Evolutionary conservation across 2,329 filamentous ascomycete species (phyloP).

Genomic region (Coleophoma eucalyptorum): DNA sequence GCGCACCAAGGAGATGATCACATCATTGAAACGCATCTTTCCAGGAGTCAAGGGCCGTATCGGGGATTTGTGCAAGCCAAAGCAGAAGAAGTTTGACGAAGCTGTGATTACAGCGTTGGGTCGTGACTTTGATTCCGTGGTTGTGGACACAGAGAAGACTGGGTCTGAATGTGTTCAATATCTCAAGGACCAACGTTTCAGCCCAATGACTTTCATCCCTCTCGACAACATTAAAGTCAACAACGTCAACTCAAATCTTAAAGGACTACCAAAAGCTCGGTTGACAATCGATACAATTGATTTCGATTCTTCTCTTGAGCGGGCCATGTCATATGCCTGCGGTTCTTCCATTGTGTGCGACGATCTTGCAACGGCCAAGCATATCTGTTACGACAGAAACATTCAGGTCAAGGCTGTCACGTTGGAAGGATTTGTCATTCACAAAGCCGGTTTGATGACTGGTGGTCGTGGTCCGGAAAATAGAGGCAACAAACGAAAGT

Average conservation of each 20-base stretch:
- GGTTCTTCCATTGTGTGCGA: constrained; percentile 95
- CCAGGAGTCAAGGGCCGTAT: constrained; percentile 88
- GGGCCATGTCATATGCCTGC: constrained; percentile 92
- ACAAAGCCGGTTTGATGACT: constrained; percentile 95
- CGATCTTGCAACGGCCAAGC: constrained; percentile 77
- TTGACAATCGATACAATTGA: constrained; percentile 95
- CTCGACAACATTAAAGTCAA: constrained; percentile 97
- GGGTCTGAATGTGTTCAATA: constrained; percentile 93
- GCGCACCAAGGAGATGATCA: constrained; percentile 77
- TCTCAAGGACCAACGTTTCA: constrained; percentile 82
- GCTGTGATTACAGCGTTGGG: constrained; percentile 91
- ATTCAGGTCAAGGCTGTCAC: constrained; percentile 94
- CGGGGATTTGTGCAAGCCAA: constrained; percentile 88
- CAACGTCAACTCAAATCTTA: constrained; percentile 83
- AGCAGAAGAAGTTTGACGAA: constrained; percentile 94
- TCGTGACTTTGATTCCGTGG: constrained; percentile 87
- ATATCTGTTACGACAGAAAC: constrained; percentile 78
- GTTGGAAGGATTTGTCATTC: constrained; percentile 91
- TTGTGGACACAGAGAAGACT: constrained; percentile 93
- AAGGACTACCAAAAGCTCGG: constrained; percentile 80
- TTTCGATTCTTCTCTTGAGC: constrained; percentile 82
- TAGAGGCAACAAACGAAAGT: constrained; percentile 73
- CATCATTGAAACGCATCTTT: constrained; percentile 83
- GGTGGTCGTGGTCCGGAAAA: constrained; percentile 79
- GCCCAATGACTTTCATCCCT: constrained; percentile 91